phyloP scores from a whole-genome alignment of 1,284 basidiomycete species.

The Puccinia novopanici region DNA sequence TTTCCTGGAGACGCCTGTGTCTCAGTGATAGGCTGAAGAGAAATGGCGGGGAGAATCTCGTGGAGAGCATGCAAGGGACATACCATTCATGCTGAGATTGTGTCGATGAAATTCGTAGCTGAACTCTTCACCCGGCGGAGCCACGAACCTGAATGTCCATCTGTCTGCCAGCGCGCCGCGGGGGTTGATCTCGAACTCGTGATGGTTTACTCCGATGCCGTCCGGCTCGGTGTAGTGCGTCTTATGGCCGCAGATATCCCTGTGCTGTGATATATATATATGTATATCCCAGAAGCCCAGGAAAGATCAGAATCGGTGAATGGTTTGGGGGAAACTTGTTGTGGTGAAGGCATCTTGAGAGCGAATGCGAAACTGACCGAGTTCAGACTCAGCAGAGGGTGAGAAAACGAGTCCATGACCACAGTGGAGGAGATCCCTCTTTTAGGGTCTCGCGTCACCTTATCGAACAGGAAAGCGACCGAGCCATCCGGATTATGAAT shows the following conservation, averaged over 20 bases:
- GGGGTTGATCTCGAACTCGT: conserved; percentile 1
- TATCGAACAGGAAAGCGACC: conserved; percentile 21
- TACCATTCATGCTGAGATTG: neutral
- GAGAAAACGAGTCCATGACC: neutral
- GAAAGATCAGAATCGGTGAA: too few relatives aligned
- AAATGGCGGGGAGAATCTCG: neutral
- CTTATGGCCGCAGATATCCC: neutral
- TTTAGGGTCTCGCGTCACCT: neutral
- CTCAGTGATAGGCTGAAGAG: neutral
- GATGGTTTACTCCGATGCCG: neutral
- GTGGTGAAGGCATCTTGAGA: neutral
- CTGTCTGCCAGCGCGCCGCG: neutral
- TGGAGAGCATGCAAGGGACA: neutral
- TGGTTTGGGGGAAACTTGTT: too few relatives aligned
- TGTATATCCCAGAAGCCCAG: too few relatives aligned
- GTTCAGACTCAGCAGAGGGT: neutral
- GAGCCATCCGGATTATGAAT: conserved; percentile 6
- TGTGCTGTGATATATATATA: conserved; percentile 2
- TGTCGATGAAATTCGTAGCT: neutral
- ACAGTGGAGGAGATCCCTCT: conserved; percentile 7
- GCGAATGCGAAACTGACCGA: conserved; percentile 14
- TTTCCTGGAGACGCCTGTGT: neutral
- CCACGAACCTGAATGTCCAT: conserved; percentile 13
- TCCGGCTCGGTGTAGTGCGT: conserved; percentile 8
- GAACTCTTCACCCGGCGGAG: neutral